Evolutionary conservation across 2,329 filamentous ascomycete species (phyloP).

Genomic region (Monilinia fructigena): DNA sequence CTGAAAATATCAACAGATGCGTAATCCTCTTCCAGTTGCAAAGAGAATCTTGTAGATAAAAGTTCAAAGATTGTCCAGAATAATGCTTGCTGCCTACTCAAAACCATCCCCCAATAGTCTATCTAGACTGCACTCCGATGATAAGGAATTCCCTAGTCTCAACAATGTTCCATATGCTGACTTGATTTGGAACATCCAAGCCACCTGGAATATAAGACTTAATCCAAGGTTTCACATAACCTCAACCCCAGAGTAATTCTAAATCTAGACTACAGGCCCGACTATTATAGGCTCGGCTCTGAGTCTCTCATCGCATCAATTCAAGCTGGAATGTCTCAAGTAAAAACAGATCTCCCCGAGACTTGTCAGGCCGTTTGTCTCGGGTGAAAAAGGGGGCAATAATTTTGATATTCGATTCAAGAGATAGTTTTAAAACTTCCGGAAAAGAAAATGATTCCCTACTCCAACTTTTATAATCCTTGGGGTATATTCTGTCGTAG

Average conservation of each 20-base stretch:
- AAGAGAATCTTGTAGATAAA: neutral
- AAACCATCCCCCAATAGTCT: neutral
- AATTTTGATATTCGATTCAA: too few relatives aligned
- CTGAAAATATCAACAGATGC: too few relatives aligned
- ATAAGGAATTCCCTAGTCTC: neutral
- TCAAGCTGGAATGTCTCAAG: slow-evolving; percentile 15
- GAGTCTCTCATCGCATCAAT: neutral
- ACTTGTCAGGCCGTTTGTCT: slow-evolving; percentile 1
- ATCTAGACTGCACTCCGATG: neutral
- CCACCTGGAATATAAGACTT: neutral
- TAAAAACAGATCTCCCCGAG: neutral
- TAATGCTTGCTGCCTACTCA: neutral
- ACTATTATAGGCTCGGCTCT: neutral
- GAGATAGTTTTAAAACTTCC: neutral
- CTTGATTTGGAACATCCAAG: neutral
- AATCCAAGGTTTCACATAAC: neutral
- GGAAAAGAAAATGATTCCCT: neutral
- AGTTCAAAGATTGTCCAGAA: neutral
- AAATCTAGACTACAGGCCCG: neutral
- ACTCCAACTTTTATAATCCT: neutral
- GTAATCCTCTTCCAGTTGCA: too few relatives aligned
- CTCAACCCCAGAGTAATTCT: neutral
- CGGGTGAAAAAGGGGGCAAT: neutral
- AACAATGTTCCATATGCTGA: too few relatives aligned
- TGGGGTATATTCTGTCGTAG: too few relatives aligned